phyloP scores from a whole-genome alignment of 2,329 filamentous ascomycete species.

The Ceratocystis albifundus region DNA sequence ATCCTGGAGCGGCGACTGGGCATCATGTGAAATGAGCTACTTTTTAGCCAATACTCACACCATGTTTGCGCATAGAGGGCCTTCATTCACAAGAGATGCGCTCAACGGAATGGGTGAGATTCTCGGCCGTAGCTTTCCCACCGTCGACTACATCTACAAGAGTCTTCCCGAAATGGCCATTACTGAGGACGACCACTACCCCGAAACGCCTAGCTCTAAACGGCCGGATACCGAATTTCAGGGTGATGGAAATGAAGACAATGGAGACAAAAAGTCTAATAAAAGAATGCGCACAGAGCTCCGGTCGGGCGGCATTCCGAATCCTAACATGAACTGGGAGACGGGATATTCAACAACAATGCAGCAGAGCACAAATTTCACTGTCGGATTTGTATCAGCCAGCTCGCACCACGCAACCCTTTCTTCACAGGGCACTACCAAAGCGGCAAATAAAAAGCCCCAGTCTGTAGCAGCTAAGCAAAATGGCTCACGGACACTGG shows the following conservation, averaged over 20 bases:
- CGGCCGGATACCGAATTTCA: conserved; percentile 17
- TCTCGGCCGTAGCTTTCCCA: conserved; percentile 50
- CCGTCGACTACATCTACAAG: conserved; percentile 43
- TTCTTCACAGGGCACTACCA: conserved; percentile 28
- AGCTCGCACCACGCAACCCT: conserved; percentile 35
- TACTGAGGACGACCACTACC: conserved; percentile 57
- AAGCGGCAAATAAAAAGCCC: conserved; percentile 20
- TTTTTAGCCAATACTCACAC: conserved; percentile 27
- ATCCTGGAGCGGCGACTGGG: conserved; percentile 1
- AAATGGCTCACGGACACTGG: neutral
- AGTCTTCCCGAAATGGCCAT: conserved; percentile 42
- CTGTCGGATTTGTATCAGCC: conserved; percentile 54
- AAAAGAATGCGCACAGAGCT: conserved; percentile 22
- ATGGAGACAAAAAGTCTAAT: conserved; percentile 26
- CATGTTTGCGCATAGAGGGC: conserved; percentile 49
- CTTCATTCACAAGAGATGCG: conserved; percentile 52
- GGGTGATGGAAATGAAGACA: neutral
- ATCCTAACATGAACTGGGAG: conserved; percentile 32
- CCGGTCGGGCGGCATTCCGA: conserved; percentile 27
- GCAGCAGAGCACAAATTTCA: conserved; percentile 47
- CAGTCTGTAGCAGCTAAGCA: neutral
- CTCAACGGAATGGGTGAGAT: conserved; percentile 61
- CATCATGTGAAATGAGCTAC: conserved; percentile 25
- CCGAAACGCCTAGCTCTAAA: conserved; percentile 46
- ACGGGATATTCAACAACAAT: conserved; percentile 49